phyloP scores from a whole-genome alignment of 78 protist species.

The Dictyostelium firmibasis region DNA sequence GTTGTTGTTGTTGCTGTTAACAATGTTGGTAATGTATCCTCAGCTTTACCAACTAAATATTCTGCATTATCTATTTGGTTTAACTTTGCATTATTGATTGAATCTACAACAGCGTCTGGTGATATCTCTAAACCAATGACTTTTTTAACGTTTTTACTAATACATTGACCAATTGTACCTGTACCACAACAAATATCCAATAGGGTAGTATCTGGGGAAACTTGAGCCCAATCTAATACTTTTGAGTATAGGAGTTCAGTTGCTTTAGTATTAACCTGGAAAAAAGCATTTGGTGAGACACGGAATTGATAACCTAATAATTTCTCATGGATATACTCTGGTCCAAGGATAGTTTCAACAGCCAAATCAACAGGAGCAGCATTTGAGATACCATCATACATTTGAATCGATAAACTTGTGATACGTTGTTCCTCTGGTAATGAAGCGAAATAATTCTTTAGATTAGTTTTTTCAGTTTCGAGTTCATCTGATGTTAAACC shows the following conservation, averaged over 20 bases:
- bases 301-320: constrained; percentile 68
- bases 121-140: constrained; percentile 92
- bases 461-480: not conserved
- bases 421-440: not conserved
- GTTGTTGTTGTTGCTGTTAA: no score
- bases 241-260: constrained; percentile 49
- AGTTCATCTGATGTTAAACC: constrained; percentile 18
- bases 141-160: constrained; percentile 61
- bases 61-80: constrained; percentile 81
- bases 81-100: constrained; percentile 82
- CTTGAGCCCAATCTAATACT: constrained; percentile 71
- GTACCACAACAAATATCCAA: constrained; percentile 97
- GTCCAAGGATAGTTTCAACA: constrained; percentile 50
- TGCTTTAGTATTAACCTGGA: constrained; percentile 89
- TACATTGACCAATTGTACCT: constrained; percentile 93
- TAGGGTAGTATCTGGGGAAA: constrained; percentile 10
- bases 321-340: constrained; percentile 54
- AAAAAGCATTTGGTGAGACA: constrained; percentile 81
- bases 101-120: constrained; percentile 87
- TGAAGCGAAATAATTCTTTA: not conserved
- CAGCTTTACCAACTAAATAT: constrained; percentile 82
- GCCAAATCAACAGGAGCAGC: constrained; percentile 81
- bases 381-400: constrained; percentile 61
- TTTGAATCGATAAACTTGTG: not conserved
- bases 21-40: constrained; percentile 57